Evolutionary conservation across 495 filamentous ascomycete species (phyloP), one percentile per base, ranked within the genome.

Genomic region (Xylaria grammica): DNA sequence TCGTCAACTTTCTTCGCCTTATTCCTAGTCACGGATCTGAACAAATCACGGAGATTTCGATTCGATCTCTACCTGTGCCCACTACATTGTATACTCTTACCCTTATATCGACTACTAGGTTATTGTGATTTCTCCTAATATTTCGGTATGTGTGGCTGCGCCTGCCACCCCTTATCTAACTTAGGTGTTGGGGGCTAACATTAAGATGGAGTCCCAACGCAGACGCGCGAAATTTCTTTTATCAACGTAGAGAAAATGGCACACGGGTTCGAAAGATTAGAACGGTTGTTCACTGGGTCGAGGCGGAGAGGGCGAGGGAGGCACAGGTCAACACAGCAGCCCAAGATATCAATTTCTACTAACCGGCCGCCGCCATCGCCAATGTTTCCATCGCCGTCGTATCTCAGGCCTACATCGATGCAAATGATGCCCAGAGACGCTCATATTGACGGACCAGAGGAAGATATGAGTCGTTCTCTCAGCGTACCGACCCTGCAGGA

Each of bases 341-440:
- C 58, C 17, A 63, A 72, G 4, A 9, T 48, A 7, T 57, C 66
- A 48, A 30, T 46, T 20, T 32, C 29, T 27, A 48, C 52, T 34
- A 26, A 55, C 29, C 57, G 54, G 17, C 50, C 45, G 7, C 63
- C 67, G 36, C 30, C 54, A 30, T 62, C 45, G 29, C 64, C 48
- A 26, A 70, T 67, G 13, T 83, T 82, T 54, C 81, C 81, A 9
- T 70, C 76, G 34, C 79, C 81, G 10, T 79, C 81, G 1, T 83
- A 77, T 66, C 78, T 83, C 55, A 67, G 75, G 34, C 81, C 80
- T n/a, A 81, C 74, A 13, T 78, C 78, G 17, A 75, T 67, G 34
- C 74, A 76, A 7, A 83, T 83, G 81, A 63, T 75, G 51, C 79
- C 81, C 8, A 73, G 81, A 22, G 75, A 82, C 27, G 79, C 80